Percentiles rank a stretch among this genome's conserved stretches.
These are phyloP conservation scores for Exophiala lecanii-corni DNA, from an alignment of 2,329 filamentous ascomycete species.

Conservation along the genomic window DNA sequence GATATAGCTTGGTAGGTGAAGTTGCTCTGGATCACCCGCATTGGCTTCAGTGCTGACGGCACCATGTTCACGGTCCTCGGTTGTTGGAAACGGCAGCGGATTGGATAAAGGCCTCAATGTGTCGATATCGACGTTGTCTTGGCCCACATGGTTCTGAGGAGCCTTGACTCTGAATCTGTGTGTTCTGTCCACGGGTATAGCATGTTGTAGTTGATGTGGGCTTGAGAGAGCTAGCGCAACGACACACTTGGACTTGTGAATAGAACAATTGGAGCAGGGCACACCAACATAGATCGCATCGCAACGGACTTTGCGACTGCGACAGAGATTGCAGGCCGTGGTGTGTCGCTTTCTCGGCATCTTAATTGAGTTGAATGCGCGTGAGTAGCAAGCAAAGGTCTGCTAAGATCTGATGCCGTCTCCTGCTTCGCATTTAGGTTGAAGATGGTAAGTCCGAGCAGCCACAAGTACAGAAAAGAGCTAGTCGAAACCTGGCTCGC, in stretches of 20 bases:
- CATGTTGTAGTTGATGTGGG: constrained; percentile 1
- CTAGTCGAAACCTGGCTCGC: background rate
- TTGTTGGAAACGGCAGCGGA: background rate
- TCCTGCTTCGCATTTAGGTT: constrained; percentile 1
- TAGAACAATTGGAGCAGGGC: constrained; percentile 1
- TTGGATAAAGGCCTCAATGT: constrained; percentile 1
- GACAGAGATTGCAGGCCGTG: constrained; percentile 1
- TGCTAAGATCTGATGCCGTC: background rate
- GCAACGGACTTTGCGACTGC: constrained; percentile 3
- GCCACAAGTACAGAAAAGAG: background rate
- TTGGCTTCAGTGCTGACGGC: background rate
- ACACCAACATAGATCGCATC: constrained; percentile 1
- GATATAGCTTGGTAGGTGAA: constrained; percentile 1
- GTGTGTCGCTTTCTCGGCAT: constrained; percentile 3
- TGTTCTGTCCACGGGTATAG: constrained; percentile 1
- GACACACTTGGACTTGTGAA: constrained; percentile 1
- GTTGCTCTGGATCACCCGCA: background rate
- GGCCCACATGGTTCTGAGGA: constrained; percentile 1
- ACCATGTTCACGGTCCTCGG: background rate
- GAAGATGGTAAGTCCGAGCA: constrained; percentile 3
- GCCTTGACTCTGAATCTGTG: constrained; percentile 2
- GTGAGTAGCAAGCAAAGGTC: constrained; percentile 2
- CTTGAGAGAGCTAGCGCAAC: background rate
- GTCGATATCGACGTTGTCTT: background rate
- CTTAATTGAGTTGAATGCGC: background rate